A percentile compares a stretch with the other conserved stretches of the same genome.
These are phyloP conservation scores for Acacia concinna DNA, from an alignment of 331 rosid genomes.

Conservation along the genomic window DNA sequence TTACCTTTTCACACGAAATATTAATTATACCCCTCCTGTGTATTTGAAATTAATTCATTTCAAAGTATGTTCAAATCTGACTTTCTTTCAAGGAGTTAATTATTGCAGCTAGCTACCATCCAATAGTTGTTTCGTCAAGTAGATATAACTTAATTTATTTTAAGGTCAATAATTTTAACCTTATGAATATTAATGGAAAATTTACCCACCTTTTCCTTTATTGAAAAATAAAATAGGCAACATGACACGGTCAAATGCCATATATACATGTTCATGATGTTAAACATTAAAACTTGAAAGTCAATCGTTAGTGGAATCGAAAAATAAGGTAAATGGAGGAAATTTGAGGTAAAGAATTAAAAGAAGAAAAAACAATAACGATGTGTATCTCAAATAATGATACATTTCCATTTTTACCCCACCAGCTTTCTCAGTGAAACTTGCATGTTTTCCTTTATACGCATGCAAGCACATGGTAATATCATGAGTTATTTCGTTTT, in stretches of 20 bases:
- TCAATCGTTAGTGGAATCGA: constrained; percentile 8
- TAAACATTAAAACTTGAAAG: neutral
- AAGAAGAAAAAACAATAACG: neutral
- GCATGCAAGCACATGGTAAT: neutral
- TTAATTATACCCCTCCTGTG: neutral
- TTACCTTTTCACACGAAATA: neutral
- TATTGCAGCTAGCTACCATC: neutral
- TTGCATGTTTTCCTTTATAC: neutral
- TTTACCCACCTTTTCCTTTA: neutral
- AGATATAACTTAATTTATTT: neutral
- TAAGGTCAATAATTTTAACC: neutral
- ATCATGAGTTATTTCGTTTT: neutral
- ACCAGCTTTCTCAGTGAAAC: neutral
- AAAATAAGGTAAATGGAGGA: neutral
- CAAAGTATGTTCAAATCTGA: neutral
- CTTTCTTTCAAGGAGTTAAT: no score
- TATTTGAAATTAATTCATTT: neutral
- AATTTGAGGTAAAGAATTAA: no score
- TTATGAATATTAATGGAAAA: neutral
- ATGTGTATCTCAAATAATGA: neutral
- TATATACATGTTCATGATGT: neutral
- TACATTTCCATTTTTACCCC: neutral
- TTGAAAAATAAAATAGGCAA: neutral
- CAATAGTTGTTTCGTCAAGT: neutral
- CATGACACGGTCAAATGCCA: neutral